phyloP scores from a whole-genome alignment of 345 rosid genomes.

The Eucalyptus lansdowneana region DNA sequence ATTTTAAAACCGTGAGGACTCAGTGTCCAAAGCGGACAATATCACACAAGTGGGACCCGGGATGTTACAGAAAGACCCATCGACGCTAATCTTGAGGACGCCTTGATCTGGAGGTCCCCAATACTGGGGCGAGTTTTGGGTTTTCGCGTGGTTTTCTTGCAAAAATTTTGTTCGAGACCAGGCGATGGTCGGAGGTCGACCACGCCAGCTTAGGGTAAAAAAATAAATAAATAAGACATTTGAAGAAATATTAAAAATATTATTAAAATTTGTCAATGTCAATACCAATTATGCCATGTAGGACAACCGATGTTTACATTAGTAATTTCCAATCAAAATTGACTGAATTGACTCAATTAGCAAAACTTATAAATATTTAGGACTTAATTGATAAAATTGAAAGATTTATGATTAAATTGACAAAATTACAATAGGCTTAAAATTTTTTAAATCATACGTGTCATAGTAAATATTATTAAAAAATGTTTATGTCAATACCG shows the following conservation, averaged over 20 bases:
- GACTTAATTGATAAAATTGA: too few relatives aligned
- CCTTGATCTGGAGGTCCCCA: neutral
- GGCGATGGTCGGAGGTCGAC: too few relatives aligned
- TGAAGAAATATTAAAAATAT: too few relatives aligned
- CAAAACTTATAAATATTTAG: too few relatives aligned
- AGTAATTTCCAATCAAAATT: too few relatives aligned
- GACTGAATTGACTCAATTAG: rapidly evolving
- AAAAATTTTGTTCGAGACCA: too few relatives aligned
- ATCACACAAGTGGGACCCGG: too few relatives aligned
- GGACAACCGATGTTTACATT: rapidly evolving
- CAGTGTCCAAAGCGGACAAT: too few relatives aligned
- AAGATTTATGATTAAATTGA: rapidly evolving
- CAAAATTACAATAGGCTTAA: rapidly evolving
- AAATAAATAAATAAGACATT: rapidly evolving
- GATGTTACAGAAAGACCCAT: neutral
- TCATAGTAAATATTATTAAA: too few relatives aligned
- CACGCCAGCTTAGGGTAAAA: too few relatives aligned
- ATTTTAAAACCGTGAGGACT: too few relatives aligned
- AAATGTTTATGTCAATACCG: rapidly evolving
- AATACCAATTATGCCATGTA: rapidly evolving
- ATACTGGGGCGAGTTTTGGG: neutral
- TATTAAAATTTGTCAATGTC: rapidly evolving
- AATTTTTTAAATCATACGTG: too few relatives aligned
- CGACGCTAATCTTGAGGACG: neutral
- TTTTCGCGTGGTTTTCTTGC: neutral